Evolutionary conservation across 495 filamentous ascomycete species (phyloP), one percentile per base, ranked within the genome.

Genomic region (Lepraria neglecta): DNA sequence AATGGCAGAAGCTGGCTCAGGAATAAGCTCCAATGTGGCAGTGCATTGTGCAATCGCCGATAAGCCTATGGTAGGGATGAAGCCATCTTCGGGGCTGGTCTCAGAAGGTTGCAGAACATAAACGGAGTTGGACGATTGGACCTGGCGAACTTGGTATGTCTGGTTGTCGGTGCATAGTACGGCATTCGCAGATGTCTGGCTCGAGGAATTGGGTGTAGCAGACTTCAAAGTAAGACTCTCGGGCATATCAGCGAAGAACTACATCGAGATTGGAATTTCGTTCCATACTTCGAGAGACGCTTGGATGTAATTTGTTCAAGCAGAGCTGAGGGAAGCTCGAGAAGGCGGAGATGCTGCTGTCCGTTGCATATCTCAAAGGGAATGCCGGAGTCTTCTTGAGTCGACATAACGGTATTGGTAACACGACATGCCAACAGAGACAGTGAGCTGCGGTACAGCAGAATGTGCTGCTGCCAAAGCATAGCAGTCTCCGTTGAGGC

Each of bases 71-170:
- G 71, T 67, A n/a, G 81, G 68, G 7, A 72, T 68, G 15, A 67
- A 64, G 12, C 43, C 31, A 54, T 67, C 55, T 4, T 45, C 27
- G 33, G 63, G 63, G 50, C 70, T 69, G 3, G 64, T 59, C 4
- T 65, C 66, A 48, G 77, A 78, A n/a, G 89, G 80, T 33, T 77
- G 71, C 31, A 90, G 76, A 9, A 96, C 69, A 71, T 90, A 87
- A 42, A 96, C 74, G 6, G 87, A 87, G 70, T 97, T 97, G 17
- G 91, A 96, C 0, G 91, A 92, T 68, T 92, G 90, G 64, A 96
- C 91, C 72, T 96, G 90, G 21, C 89, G 89, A 55, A 96, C 78
- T 35, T 84, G 84, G 77, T 86, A 97, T 21, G 87, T 92, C 69
- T 84, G 78, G 17, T 77, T 74, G 3, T 80, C 71, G 3, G 86